Percentiles rank a stretch among this genome's conserved stretches.
Evolutionary conservation across 176 grass and related monocot genomes (phyloP).

Genomic region (Lolium perenne): DNA sequence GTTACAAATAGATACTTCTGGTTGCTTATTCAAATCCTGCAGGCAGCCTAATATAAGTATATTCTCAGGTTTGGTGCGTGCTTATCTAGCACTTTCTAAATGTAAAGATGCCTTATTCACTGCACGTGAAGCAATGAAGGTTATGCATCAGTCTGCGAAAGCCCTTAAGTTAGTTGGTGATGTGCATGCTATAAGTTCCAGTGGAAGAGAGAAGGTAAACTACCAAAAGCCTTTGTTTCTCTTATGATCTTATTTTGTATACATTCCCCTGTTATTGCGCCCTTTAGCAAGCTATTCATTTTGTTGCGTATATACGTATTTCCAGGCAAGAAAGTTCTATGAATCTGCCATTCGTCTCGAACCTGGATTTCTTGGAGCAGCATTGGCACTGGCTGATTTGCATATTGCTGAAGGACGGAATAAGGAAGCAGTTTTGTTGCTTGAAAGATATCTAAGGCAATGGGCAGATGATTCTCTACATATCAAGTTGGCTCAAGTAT

Average conservation of each 20-base stretch:
- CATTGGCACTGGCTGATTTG: conserved; percentile 90
- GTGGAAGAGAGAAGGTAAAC: conserved; percentile 94
- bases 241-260: conserved; percentile 14
- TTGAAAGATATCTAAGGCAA: conserved; percentile 84
- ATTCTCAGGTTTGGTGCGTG: conserved; percentile 74
- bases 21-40: conserved; percentile 17
- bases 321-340: conserved; percentile 96
- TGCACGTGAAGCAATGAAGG: conserved; percentile 95
- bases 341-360: conserved; percentile 94
- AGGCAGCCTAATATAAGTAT: conserved; percentile 26
- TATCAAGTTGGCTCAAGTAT: conserved; percentile 93
- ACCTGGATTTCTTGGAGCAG: conserved; percentile 94
- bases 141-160: conserved; percentile 98
- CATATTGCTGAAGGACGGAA: conserved; percentile 83
- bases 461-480: conserved; percentile 96
- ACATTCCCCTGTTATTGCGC: background rate
- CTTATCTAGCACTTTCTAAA: conserved; percentile 93
- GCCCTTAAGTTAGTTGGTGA: conserved; percentile 98
- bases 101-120: conserved; percentile 94
- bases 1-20: background rate
- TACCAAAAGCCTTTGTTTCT: background rate
- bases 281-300: background rate
- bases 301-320: background rate
- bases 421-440: conserved; percentile 81
- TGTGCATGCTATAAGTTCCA: conserved; percentile 88